These are phyloP conservation scores for Echinochloa phyllopogon DNA, from an alignment of 176 grass and related monocot species.

Conservation along the genomic window DNA sequence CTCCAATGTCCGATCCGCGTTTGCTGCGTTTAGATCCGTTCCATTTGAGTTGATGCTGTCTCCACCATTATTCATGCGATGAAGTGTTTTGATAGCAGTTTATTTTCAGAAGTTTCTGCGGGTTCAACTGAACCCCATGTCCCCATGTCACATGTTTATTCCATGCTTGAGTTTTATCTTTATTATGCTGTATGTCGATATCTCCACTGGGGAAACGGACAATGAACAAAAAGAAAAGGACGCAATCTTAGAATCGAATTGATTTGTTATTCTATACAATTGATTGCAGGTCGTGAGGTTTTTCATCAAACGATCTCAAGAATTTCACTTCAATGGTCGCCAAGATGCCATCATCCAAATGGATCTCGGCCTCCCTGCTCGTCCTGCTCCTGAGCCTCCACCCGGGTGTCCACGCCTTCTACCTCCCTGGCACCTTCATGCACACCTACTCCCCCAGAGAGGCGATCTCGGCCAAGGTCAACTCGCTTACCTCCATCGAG, in stretches of 20 bases:
- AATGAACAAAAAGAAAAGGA: background rate
- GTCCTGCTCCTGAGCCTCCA: constrained; percentile 55
- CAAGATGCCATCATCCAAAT: constrained; percentile 41
- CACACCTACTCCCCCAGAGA: constrained; percentile 60
- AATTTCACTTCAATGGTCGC: background rate
- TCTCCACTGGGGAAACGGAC: background rate
- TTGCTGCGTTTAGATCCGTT: background rate
- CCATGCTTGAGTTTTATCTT: background rate
- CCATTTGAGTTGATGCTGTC: background rate
- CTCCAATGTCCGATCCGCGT: background rate
- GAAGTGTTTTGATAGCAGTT: background rate
- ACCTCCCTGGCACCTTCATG: constrained; percentile 81
- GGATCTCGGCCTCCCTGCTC: constrained; percentile 57
- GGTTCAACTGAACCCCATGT: background rate
- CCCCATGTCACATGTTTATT: background rate
- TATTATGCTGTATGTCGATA: background rate
- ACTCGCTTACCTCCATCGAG: constrained; percentile 83
- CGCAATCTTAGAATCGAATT: background rate
- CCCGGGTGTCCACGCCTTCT: constrained; percentile 54
- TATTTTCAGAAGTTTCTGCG: constrained; percentile 2
- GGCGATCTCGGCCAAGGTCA: constrained; percentile 69
- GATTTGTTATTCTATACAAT: background rate
- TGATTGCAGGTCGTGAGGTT: constrained; percentile 44
- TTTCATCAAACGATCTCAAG: background rate
- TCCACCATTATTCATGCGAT: background rate